Conservation (phyloP, 208 protist genomes). For the Porcisia hertigi region DNA sequence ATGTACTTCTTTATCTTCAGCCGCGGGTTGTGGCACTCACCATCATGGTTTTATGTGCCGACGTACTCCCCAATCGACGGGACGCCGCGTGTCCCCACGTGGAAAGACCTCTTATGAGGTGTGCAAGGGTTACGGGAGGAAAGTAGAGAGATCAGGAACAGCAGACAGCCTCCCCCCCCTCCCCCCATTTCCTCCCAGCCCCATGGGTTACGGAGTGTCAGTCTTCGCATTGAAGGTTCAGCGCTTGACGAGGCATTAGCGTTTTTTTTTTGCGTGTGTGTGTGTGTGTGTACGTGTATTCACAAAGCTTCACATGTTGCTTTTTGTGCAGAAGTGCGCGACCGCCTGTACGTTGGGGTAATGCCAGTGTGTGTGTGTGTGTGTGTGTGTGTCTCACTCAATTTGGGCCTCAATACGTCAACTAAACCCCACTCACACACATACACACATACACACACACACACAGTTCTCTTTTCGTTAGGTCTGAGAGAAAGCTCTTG, state of each 20-base stretch:
- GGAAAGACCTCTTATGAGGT: constrained; percentile 12
- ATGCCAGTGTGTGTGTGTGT: not conserved
- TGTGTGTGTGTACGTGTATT: not conserved
- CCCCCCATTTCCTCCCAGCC: no score
- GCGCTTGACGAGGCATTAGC: no score
- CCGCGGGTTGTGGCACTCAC: constrained; percentile 76
- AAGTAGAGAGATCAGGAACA: not conserved
- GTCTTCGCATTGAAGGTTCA: no score
- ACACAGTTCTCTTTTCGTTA: not conserved
- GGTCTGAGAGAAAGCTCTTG: no score
- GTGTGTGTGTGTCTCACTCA: not conserved
- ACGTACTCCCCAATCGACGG: constrained; percentile 57
- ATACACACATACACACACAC: no score
- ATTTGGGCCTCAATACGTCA: no score
- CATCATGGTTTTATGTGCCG: constrained; percentile 66
- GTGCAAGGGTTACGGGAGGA: not conserved
- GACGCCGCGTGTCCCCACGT: constrained; percentile 5
- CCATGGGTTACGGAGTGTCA: no score
- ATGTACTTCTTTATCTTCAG: constrained; percentile 86
- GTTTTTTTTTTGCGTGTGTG: not conserved
- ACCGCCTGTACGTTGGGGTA: not conserved
- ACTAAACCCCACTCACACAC: not conserved
- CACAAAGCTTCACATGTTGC: constrained; percentile 1
- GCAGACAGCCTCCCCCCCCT: not conserved
- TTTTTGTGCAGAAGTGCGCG: not conserved